Conservation (phyloP, 2,329 filamentous ascomycete species). For the Arthroderma sp. region DNA sequence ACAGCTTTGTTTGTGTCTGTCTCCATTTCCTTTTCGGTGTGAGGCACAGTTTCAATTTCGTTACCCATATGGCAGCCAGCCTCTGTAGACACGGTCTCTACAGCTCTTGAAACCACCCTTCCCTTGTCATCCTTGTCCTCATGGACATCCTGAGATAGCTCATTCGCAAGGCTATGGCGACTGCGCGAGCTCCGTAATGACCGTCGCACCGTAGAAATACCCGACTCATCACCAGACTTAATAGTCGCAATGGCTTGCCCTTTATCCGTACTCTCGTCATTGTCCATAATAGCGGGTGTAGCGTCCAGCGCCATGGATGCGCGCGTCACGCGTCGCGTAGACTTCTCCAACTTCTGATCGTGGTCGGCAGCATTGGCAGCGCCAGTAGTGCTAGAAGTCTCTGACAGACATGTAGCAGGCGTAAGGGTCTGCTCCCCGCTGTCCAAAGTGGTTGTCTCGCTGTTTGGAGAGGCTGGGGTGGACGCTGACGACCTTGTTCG, state of each 20-base stretch:
- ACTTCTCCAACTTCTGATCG: slow-evolving; percentile 13
- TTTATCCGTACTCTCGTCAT: not conserved
- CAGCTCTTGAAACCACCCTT: too few species aligned
- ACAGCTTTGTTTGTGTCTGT: too few species aligned
- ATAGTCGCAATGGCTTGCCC: slow-evolving; percentile 12
- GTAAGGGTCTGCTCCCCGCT: slow-evolving; percentile 29
- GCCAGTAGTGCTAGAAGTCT: slow-evolving; percentile 29
- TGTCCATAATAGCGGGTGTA: not conserved
- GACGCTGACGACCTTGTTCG: slow-evolving; percentile 1
- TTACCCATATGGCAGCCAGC: too few species aligned
- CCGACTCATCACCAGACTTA: slow-evolving; percentile 17
- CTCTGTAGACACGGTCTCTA: too few species aligned
- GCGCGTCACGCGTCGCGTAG: slow-evolving; percentile 29
- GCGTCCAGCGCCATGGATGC: slow-evolving; percentile 20
- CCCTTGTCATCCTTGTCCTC: too few species aligned
- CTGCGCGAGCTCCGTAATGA: too few species aligned
- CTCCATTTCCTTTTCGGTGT: too few species aligned
- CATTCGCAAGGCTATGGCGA: too few species aligned
- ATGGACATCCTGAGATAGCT: too few species aligned
- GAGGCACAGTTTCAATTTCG: too few species aligned
- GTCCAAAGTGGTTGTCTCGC: slow-evolving; percentile 5
- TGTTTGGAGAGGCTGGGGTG: slow-evolving; percentile 1
- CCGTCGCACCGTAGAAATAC: slow-evolving; percentile 4
- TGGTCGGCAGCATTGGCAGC: slow-evolving; percentile 14
- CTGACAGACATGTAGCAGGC: slow-evolving; percentile 29